Conservation (phyloP, 208 protist genomes). For the Acanthamoeba healyi region DNA sequence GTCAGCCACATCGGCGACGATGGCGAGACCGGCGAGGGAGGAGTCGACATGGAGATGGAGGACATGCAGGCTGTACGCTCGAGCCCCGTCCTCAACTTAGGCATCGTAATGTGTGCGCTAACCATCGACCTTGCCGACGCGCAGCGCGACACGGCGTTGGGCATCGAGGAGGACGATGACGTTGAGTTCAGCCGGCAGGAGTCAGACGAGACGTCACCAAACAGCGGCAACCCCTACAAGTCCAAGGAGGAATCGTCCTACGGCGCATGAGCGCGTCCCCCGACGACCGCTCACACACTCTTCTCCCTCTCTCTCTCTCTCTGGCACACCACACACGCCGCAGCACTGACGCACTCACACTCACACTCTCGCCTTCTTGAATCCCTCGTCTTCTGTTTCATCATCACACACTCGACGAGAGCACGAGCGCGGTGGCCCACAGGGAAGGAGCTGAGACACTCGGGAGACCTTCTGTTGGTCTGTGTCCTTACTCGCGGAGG, state of each 20-base stretch:
- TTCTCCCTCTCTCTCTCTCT: background rate
- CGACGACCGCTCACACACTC: background rate
- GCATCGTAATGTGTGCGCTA: background rate
- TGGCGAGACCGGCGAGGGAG: background rate
- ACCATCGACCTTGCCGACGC: background rate
- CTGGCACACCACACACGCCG: no score
- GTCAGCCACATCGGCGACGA: background rate
- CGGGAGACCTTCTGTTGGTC: no score
- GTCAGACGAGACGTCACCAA: background rate
- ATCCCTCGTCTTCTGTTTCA: no score
- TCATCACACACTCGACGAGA: no score
- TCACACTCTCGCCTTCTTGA: no score
- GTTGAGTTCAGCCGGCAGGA: background rate
- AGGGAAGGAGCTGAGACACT: no score
- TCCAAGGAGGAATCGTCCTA: conserved; percentile 53
- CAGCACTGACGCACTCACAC: no score
- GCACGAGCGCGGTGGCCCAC: no score
- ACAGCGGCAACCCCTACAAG: background rate
- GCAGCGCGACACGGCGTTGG: conserved; percentile 24
- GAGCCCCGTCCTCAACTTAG: background rate
- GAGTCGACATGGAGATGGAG: conserved; percentile 22
- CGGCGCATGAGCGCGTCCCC: background rate
- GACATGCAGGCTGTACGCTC: conserved; percentile 58
- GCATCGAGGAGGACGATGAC: conserved; percentile 32
- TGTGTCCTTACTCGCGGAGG: background rate